Evolutionary conservation across 2,329 filamentous ascomycete species (phyloP).

Genomic region (Parastagonospora nodorum): DNA sequence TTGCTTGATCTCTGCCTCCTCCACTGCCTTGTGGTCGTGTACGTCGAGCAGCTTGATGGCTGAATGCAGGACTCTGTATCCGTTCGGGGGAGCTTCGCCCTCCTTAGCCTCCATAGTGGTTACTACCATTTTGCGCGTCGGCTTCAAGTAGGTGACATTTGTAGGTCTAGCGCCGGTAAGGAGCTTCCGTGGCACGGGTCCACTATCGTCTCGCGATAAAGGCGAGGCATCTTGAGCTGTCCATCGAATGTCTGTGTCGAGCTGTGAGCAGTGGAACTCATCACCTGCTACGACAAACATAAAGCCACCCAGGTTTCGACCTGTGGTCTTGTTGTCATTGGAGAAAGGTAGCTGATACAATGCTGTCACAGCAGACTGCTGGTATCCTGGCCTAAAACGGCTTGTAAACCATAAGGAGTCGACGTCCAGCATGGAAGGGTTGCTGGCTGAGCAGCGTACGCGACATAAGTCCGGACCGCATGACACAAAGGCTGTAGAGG

Average conservation of each 20-base stretch:
- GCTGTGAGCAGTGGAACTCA: slow-evolving; percentile 54
- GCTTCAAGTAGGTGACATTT: slow-evolving; percentile 51
- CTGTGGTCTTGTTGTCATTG: slow-evolving; percentile 36
- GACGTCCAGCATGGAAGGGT: slow-evolving; percentile 21
- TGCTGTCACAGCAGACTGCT: slow-evolving; percentile 39
- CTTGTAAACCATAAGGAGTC: slow-evolving; percentile 48
- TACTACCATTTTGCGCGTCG: slow-evolving; percentile 55
- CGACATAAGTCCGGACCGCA: slow-evolving; percentile 47
- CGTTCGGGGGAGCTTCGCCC: slow-evolving; percentile 30
- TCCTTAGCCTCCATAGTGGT: slow-evolving; percentile 49
- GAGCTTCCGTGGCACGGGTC: slow-evolving; percentile 34
- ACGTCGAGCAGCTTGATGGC: slow-evolving; percentile 34
- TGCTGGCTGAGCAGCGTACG: slow-evolving; percentile 24
- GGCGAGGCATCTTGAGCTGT: slow-evolving; percentile 3
- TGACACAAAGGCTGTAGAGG: slow-evolving; percentile 41
- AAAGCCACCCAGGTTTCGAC: slow-evolving; percentile 49
- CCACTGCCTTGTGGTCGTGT: slow-evolving; percentile 19
- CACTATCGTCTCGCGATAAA: slow-evolving; percentile 7
- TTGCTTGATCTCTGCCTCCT: slow-evolving; percentile 27
- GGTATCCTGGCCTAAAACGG: slow-evolving; percentile 28
- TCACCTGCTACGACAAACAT: slow-evolving; percentile 56
- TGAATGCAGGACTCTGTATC: slow-evolving; percentile 46
- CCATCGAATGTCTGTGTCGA: slow-evolving; percentile 46
- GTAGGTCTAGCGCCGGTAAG: slow-evolving; percentile 32
- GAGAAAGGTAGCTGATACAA: slow-evolving; percentile 35